Conservation (phyloP, 1,284 basidiomycete species). For the Gymnopus androsaceus region DNA sequence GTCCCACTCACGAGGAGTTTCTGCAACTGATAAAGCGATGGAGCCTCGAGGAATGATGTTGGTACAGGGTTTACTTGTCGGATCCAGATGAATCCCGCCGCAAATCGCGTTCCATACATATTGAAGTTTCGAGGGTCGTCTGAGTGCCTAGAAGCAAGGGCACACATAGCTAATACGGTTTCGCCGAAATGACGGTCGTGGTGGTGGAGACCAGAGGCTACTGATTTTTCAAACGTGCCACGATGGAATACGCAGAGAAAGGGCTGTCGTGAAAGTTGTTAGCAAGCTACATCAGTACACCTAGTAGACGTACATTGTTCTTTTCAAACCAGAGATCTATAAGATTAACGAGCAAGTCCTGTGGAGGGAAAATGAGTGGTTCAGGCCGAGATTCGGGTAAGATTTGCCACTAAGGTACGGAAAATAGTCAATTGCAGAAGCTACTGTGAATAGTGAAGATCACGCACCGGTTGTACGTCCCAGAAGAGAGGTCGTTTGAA, state of each 20-base stretch:
- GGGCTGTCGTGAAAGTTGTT: too few relatives aligned
- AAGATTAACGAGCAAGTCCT: slow-evolving; percentile 51
- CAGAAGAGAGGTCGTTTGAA: neutral
- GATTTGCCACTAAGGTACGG: slow-evolving; percentile 20
- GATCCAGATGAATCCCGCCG: slow-evolving; percentile 60
- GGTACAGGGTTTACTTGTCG: slow-evolving; percentile 47
- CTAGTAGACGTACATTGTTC: too few relatives aligned
- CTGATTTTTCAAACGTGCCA: slow-evolving; percentile 55
- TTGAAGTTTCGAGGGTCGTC: slow-evolving; percentile 41
- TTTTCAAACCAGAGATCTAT: slow-evolving; percentile 60
- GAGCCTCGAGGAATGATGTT: slow-evolving; percentile 44
- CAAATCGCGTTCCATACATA: slow-evolving; percentile 33
- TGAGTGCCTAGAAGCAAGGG: slow-evolving; percentile 58
- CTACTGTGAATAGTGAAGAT: neutral
- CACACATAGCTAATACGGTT: slow-evolving; percentile 63
- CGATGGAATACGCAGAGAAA: slow-evolving; percentile 63
- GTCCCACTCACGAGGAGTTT: slow-evolving; percentile 30
- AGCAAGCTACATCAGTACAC: too few relatives aligned
- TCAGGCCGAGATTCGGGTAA: neutral
- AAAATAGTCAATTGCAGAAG: neutral
- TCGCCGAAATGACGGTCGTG: slow-evolving; percentile 56
- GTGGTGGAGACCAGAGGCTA: slow-evolving; percentile 50
- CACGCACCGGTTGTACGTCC: neutral
- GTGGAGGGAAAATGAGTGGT: slow-evolving; percentile 41
- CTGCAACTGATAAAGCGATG: slow-evolving; percentile 60